Evolutionary conservation across 345 rosid genomes (phyloP), one percentile per base, ranked within the genome.

Genomic region (Heritiera littoralis): DNA sequence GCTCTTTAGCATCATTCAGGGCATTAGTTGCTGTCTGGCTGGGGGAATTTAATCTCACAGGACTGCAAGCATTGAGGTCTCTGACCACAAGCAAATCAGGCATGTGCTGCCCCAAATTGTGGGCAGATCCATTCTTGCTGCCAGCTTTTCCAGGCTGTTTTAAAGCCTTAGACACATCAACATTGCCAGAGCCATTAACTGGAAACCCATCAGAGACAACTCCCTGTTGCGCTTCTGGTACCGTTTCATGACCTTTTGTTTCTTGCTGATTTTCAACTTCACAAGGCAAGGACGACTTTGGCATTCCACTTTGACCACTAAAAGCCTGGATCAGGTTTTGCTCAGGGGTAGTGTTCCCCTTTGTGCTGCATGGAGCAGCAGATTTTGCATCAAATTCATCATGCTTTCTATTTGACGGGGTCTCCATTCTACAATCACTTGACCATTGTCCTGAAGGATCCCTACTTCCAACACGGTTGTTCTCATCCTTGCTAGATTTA

Each of bases 1-100:
- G 86, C 46, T 85, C 78, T 73, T 86, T 83, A 81, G 93, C 95
- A 83, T 93, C 86, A 80, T 84, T 84, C 77, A 93, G 83, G 74
- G 81, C 79, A 85, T 80, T 61, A 67, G 55, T 66, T 56, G 89
- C 91, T 70, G 81, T 69, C 72, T 81, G 87, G 64, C 80, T 78
- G 51, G 85, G 86, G 76, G 83, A 75, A 83, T 83, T 84, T 58
- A 76, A 80, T 77, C 70, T 75, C 72, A 76, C 75, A 75, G 81
- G 82, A 82, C 83, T 80, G 61, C 78, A 48, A 78, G 79, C 82
- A 77, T 73, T 70, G 23, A 67, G 20, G 75, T 82, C 87, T 79
- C 77, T 80, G 55, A 74, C 68, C 64, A 60, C 83, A 54, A 46
- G 78, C 10, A 75, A n/a, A 71, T 83, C 84, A 46, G 79, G 56